A percentile compares a stretch with the other conserved stretches of the same genome.
phyloP scores from a whole-genome alignment of 768 basidiomycete genomes.

The Leccinellum albellum region DNA sequence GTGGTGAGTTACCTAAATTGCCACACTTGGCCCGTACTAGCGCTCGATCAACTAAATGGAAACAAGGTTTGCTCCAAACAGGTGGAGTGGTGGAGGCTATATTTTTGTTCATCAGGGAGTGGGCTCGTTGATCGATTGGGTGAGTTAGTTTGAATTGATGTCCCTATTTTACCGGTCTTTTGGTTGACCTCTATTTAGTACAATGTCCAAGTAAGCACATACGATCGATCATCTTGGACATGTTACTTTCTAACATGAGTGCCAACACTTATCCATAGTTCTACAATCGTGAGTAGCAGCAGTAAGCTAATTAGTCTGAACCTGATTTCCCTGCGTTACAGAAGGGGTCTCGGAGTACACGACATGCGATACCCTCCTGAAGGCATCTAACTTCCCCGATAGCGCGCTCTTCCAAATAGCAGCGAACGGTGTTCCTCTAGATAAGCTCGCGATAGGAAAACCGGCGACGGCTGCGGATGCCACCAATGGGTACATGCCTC shows the following conservation, averaged over 20 bases:
- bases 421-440: constrained; percentile 39
- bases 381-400: constrained; percentile 50
- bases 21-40: background rate
- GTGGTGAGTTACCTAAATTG: constrained; percentile 14
- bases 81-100: constrained; percentile 34
- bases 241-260: background rate
- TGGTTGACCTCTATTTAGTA: constrained; percentile 12
- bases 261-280: constrained; percentile 12
- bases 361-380: constrained; percentile 57
- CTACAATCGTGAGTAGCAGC: constrained; percentile 25
- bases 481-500: constrained; percentile 53
- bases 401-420: constrained; percentile 54
- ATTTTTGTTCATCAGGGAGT: constrained; percentile 34
- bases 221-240: background rate
- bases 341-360: constrained; percentile 64
- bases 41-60: background rate
- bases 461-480: constrained; percentile 42
- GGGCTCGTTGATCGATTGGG: constrained; percentile 46
- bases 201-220: constrained; percentile 37
- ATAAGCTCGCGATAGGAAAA: constrained; percentile 58
- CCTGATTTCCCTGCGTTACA: constrained; percentile 17
- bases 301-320: background rate
- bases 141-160: constrained; percentile 12
- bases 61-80: constrained; percentile 18
- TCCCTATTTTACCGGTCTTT: background rate